Percentiles rank a stretch among this genome's conserved stretches.
phyloP scores from a whole-genome alignment of 2,329 filamentous ascomycete genomes.

The Botrytis squamosa region DNA sequence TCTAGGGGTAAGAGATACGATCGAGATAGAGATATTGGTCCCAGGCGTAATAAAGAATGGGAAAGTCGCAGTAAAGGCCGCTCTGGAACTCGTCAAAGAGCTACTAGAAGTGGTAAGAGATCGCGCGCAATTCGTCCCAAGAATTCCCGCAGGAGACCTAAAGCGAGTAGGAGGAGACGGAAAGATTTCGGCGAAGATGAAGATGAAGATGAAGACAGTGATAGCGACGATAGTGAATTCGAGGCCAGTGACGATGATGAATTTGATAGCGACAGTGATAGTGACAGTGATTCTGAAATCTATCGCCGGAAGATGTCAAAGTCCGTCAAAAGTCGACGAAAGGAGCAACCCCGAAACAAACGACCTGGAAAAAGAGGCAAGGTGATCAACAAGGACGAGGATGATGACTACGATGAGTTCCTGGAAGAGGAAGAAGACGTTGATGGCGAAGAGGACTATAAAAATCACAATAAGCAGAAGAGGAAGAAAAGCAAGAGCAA shows the following conservation, averaged over 20 bases:
- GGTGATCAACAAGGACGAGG: background rate
- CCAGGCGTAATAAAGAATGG: background rate
- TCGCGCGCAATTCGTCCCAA: background rate
- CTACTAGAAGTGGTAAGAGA: background rate
- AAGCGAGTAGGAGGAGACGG: background rate
- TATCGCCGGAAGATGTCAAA: background rate
- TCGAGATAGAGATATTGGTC: background rate
- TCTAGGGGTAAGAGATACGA: background rate
- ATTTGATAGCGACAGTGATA: background rate
- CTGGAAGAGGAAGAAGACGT: background rate
- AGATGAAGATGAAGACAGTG: background rate
- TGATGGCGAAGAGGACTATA: background rate
- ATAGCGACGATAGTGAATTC: constrained; percentile 1
- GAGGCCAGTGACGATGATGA: background rate
- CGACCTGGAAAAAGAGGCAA: background rate
- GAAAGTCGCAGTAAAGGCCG: background rate
- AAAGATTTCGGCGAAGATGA: background rate
- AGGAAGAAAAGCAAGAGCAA: background rate
- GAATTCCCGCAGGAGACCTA: background rate
- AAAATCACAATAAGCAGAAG: background rate
- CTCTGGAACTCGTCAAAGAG: background rate
- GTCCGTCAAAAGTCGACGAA: background rate
- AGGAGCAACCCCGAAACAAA: background rate
- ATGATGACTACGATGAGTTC: background rate
- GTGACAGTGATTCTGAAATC: background rate